Evolutionary conservation across 2,329 filamentous ascomycete genomes (phyloP).

Genomic region (Teratosphaeria pseudoeucalypti): DNA sequence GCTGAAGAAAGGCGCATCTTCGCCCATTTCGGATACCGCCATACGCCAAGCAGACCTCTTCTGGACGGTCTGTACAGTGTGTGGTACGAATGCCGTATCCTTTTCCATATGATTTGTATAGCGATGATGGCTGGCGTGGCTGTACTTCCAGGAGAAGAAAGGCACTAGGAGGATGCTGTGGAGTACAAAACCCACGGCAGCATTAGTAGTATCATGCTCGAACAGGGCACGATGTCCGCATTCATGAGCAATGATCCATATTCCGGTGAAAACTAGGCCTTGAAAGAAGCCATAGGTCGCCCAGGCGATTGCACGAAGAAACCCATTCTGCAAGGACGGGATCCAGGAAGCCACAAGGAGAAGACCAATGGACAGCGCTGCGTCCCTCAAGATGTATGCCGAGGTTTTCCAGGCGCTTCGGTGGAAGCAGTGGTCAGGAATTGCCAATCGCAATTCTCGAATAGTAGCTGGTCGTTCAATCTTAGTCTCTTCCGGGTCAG

Average conservation of each 20-base stretch:
- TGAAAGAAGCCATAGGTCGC: slow-evolving; percentile 50
- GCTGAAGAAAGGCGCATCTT: slow-evolving; percentile 15
- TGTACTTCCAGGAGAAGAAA: slow-evolving; percentile 65
- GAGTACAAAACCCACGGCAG: slow-evolving; percentile 52
- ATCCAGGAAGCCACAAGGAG: background rate
- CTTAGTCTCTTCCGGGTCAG: background rate
- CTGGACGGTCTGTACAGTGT: background rate
- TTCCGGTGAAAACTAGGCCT: slow-evolving; percentile 55
- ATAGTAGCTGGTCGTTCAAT: background rate
- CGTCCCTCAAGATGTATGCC: background rate
- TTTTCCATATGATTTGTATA: slow-evolving; percentile 39
- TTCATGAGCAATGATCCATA: slow-evolving; percentile 64
- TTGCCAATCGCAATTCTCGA: background rate
- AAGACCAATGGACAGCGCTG: background rate
- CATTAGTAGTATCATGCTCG: slow-evolving; percentile 46
- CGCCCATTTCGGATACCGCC: slow-evolving; percentile 10
- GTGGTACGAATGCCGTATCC: slow-evolving; percentile 29
- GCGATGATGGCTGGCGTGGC: slow-evolving; percentile 59
- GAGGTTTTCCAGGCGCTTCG: background rate
- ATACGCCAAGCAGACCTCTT: background rate
- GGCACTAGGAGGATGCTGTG: slow-evolving; percentile 58
- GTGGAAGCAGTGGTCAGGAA: background rate
- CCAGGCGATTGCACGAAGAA: background rate
- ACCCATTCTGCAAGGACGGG: background rate
- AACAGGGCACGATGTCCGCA: slow-evolving; percentile 61